Evolutionary conservation across 164 flowering plant species (phyloP).

Genomic region (Cinnamomum chago): DNA sequence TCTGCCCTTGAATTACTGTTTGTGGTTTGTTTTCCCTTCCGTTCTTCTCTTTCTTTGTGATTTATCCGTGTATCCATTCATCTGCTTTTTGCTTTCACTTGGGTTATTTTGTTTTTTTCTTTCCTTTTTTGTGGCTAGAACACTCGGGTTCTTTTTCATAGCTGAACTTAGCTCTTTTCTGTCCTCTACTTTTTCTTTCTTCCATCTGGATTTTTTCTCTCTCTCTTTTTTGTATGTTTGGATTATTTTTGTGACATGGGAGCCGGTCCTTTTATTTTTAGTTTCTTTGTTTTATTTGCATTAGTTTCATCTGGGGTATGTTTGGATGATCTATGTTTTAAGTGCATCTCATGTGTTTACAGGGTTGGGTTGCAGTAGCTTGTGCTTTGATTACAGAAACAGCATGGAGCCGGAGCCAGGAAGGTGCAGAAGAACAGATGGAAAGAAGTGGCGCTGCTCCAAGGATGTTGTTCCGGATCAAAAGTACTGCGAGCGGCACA

Average conservation of each 20-base stretch:
- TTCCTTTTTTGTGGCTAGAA: not conserved
- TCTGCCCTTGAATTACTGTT: not conserved
- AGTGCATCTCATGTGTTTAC: not conserved
- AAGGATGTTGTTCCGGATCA: slow-evolving; percentile 41
- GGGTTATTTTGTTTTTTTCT: not conserved
- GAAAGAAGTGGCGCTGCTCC: slow-evolving; percentile 47
- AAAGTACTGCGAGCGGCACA: slow-evolving; percentile 60
- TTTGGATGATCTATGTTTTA: not conserved
- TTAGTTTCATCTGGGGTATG: not conserved
- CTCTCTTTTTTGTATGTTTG: not conserved
- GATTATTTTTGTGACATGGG: not conserved
- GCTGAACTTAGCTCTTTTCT: not conserved
- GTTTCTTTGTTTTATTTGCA: not conserved
- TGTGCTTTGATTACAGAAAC: slow-evolving; percentile 25
- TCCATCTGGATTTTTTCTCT: not conserved
- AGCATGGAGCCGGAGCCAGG: slow-evolving; percentile 54
- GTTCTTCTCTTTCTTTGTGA: not conserved
- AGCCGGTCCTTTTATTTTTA: not conserved
- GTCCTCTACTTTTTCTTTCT: not conserved
- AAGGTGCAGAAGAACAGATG: slow-evolving; percentile 62
- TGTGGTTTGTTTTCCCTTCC: not conserved
- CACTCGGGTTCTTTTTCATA: not conserved
- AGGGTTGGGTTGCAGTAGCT: slow-evolving; percentile 23
- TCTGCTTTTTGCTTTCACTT: not conserved
- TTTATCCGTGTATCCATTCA: not conserved